These are phyloP conservation scores for Nicotiana noctiflora DNA, from an alignment of 257 asterid species.

Conservation along the genomic window DNA sequence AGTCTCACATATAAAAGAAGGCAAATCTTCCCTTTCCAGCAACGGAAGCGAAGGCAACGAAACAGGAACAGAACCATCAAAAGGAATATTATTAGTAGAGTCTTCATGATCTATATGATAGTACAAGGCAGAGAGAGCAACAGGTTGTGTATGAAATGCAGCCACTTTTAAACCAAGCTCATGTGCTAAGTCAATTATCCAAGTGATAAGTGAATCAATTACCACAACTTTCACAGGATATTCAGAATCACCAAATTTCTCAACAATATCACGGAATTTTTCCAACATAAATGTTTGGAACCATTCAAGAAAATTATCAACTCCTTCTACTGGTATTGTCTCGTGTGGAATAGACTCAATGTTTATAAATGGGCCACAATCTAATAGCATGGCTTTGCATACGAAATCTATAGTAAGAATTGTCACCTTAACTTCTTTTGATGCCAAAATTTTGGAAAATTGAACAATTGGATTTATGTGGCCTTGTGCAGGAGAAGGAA, in stretches of 20 bases:
- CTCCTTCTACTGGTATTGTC: not conserved
- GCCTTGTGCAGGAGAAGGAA: constrained; percentile 50
- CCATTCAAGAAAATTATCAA: constrained; percentile 8
- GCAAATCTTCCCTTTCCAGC: constrained; percentile 22
- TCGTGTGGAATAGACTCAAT: constrained; percentile 24
- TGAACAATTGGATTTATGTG: constrained; percentile 46
- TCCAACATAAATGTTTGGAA: not conserved
- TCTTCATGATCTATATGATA: constrained; percentile 29
- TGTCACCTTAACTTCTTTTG: constrained; percentile 27
- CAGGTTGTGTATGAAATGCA: constrained; percentile 35
- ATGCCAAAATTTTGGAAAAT: constrained; percentile 37
- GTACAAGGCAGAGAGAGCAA: constrained; percentile 22
- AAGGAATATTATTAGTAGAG: constrained; percentile 7
- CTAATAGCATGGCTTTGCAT: not conserved
- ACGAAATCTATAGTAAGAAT: constrained; percentile 17
- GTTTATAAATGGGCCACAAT: constrained; percentile 12
- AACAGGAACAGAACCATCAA: constrained; percentile 9
- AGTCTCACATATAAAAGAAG: constrained; percentile 20
- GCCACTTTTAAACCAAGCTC: constrained; percentile 19
- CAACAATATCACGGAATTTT: constrained; percentile 19
- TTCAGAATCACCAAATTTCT: not conserved
- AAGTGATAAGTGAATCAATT: constrained; percentile 19
- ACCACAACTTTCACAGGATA: constrained; percentile 11
- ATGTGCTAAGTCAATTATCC: constrained; percentile 21
- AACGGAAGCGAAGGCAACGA: constrained; percentile 27